Evolutionary conservation across 2,329 filamentous ascomycete species (phyloP), one percentile per base, ranked within the genome.

Genomic region (Penicillium aurantiogriseum): DNA sequence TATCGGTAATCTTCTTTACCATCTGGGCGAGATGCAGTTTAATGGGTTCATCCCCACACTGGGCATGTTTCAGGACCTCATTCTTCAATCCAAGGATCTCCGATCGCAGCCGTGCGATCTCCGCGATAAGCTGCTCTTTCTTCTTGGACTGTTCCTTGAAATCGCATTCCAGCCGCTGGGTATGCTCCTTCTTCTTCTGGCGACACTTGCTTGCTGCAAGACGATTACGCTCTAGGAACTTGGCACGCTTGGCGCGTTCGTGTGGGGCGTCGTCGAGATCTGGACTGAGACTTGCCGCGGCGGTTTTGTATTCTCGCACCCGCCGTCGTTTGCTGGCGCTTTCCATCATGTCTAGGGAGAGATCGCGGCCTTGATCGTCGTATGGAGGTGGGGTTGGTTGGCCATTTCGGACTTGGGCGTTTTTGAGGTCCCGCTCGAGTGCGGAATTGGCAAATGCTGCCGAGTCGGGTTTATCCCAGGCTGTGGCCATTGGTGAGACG

Each of bases 161-260:
- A 3, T 64, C 66, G 11, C 56, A 71, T 61, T 85, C 82, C 15
- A 85, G 77, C 38, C 76, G 67, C 54, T 79, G 75, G 36, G 80
- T 81, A 65, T 83, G 82, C 59, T 82, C 80, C 71, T 85, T 85
- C 72, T 85, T 85, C 75, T 85, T 85, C 64, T 82, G 80, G n/a
- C 83, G 80, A 69, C 83, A 86, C 63, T 85, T 86, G 68, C 81
- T 82, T 5, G 83, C 83, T 2, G 83, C 83, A 1, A 84, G 70
- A 2, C 83, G 79, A 63, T 86, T 86, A 63, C 84, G 81, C 67
- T 85, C 83, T 21, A 85, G 78, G 66, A 82, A 82, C 47, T 78
- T 79, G 52, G 79, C 77, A 9, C 79, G 77, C 62, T 80, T 80
- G 3, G 63, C 68, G n/a, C 68, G 66, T 27, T 74, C 72, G n/a